A percentile compares a stretch with the other conserved stretches of the same genome.
Conservation (phyloP, 2,329 filamentous ascomycete species). For the Penicillium sp. region DNA sequence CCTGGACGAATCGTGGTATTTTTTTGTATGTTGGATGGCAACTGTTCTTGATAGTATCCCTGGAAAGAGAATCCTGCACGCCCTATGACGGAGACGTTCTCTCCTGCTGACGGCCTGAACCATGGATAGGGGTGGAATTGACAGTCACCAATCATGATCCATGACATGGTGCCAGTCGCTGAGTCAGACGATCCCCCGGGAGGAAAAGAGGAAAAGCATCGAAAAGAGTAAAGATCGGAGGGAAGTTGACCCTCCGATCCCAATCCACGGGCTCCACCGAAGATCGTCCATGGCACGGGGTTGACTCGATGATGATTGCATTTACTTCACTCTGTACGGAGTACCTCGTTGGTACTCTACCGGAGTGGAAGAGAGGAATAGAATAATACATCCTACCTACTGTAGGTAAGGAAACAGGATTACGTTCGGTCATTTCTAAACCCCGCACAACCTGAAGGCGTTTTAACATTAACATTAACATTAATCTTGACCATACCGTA, state of each 20-base stretch:
- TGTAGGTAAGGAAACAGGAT: no score
- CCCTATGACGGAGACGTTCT: no score
- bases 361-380: no score
- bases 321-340: constrained; percentile 1
- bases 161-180: background rate
- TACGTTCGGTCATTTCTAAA: no score
- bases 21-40: no score
- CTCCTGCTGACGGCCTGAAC: no score
- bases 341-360: no score
- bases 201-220: background rate
- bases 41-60: no score
- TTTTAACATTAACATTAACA: background rate
- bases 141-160: no score
- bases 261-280: constrained; percentile 13
- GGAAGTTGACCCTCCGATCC: constrained; percentile 13
- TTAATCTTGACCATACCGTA: background rate
- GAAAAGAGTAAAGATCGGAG: constrained; percentile 4
- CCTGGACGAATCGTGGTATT: background rate
- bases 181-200: constrained; percentile 4
- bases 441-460: background rate
- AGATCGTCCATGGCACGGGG: constrained; percentile 18
- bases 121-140: no score
- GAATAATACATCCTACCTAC: no score
- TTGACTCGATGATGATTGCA: constrained; percentile 17
- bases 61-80: no score